Base-by-base conservation (phyloP, 331 rosid species). In the Acacia concinna region DNA sequence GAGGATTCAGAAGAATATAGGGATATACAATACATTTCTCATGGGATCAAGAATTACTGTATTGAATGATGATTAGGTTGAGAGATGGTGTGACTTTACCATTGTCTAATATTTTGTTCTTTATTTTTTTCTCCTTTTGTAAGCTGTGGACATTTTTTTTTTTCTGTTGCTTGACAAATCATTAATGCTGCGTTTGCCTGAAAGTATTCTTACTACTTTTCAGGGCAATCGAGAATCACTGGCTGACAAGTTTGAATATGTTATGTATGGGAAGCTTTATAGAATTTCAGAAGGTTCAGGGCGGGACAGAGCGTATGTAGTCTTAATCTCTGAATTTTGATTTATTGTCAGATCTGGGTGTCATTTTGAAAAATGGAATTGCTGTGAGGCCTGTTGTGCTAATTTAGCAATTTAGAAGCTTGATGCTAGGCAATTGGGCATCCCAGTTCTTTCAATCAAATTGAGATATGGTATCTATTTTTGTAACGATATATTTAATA, bases 261-360 rank as follows among this genome's bases (percentile, higher is more conserved):
- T 94, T 74, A 94, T 94, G 97, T 95, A 91, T 56, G 97, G 98
- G 78, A 92, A 94, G 91, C 97, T 94, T 21, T 94, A 76, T 73
- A 84, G 88, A 79, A 86, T 94, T 47, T 69, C 98, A 27, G 97
- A 94, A 49, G 93, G 91, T 69, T 87, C 94, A 15, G 96, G 87
- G 20, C 93, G 86, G 62, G 96, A 88, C 69, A 92, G 85, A 80
- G 97, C 95, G 91, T 91, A 89, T 20, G 93, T 84, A 28, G 38
- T 41, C 30, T 40, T 40, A 40, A 47, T 23, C 41, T 68, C 52
- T 4, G n/a, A 10, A 68, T 23, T 20, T 21, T 40, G 34, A 68
- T 71, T 52, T 73, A 44, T 56, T 71, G 21, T 47, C 20, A 20
- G 54, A 32, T 32, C 63, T 44, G 56, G 32, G 57, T 38, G 71